Evolutionary conservation across 1,284 basidiomycete species (phyloP).

Genomic region (Meripilus lineatus): DNA sequence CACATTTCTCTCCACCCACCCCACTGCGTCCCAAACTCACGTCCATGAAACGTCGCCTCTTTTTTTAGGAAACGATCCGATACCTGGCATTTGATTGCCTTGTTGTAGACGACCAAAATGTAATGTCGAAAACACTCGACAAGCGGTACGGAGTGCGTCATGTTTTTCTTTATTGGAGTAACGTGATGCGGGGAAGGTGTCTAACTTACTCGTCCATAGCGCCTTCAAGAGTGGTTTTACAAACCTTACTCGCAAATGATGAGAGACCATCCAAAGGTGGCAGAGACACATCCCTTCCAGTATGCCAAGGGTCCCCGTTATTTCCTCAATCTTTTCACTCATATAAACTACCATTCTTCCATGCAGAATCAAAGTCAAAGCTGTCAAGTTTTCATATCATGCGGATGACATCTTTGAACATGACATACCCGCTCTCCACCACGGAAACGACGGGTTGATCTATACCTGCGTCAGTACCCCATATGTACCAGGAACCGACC

Average conservation of each 20-base stretch:
- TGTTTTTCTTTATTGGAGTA: conserved; percentile 7
- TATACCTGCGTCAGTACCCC: conserved; percentile 89
- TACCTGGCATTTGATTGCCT: conserved; percentile 93
- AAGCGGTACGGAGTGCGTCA: conserved; percentile 85
- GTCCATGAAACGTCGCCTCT: conserved; percentile 11
- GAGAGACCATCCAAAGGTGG: conserved; percentile 62
- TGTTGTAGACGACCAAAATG: conserved; percentile 80
- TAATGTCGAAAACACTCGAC: conserved; percentile 79
- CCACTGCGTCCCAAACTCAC: conserved; percentile 2
- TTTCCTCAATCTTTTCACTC: conserved; percentile 4
- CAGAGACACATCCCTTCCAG: conserved; percentile 77
- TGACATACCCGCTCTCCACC: conserved; percentile 85
- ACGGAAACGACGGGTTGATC: conserved; percentile 95
- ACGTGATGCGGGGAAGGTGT: conserved; percentile 6
- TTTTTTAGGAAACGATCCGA: conserved; percentile 66
- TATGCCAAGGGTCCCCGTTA: too few species aligned
- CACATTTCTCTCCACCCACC: conserved; percentile 4
- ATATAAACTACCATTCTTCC: conserved; percentile 8
- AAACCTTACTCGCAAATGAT: conserved; percentile 77
- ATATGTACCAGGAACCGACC: conserved; percentile 89
- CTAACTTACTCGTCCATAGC: conserved; percentile 41
- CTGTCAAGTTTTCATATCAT: conserved; percentile 86
- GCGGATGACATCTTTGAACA: conserved; percentile 81
- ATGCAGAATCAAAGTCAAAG: conserved; percentile 79
- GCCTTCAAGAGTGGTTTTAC: conserved; percentile 80